Base-by-base conservation (phyloP, 2,329 filamentous ascomycete species). In the Neofusicoccum parvum region DNA sequence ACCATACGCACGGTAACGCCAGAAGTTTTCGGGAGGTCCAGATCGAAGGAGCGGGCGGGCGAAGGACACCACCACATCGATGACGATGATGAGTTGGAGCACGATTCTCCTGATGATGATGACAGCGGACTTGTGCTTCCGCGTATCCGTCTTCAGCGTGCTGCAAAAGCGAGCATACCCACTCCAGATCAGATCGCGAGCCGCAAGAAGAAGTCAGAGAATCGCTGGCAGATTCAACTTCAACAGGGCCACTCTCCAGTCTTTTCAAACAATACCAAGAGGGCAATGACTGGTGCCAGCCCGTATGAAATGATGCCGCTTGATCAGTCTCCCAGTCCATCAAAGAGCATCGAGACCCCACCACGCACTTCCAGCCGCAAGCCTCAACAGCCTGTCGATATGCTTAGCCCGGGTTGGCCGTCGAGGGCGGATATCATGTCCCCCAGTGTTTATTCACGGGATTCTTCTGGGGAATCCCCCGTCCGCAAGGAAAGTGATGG, bases 391-490 rank as follows among this genome's bases (percentile, higher is more conserved):
- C n/a, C 50, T 2, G 20, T 48, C 32, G 51, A 65, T 20, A 46
- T 65, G 41, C 51, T 65, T 23, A 62, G 32, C 37, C 62, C 48
- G 27, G 27, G 32, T 14, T 60, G 56, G 56, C 56, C 56, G 15
- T 60, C 56, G 3, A 54, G 62, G 14, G 62, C 62, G 10, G 49
- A 45, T 5, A 64, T 64, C 14, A 67, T 81, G 54, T 83, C 81
- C 1, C 81, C 81, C 1, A 83, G 81, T 64, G 68, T 83, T 11
- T 83, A 83, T 66, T 83, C 81, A 4, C 73, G 78, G 1, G 76
- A 78, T 11, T 80, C 78, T 0, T 76, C 81, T 65, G 78, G 76
- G 12, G 70, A 65, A 68, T 65, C 80, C 67, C 69, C 76, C 70
- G 63, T 67, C 75, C 39, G 72, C 69, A 12, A 78, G 75, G 43